These are phyloP conservation scores for Paramecium octaurelia DNA, from an alignment of 73 alveolate species.

Conservation along the genomic window DNA sequence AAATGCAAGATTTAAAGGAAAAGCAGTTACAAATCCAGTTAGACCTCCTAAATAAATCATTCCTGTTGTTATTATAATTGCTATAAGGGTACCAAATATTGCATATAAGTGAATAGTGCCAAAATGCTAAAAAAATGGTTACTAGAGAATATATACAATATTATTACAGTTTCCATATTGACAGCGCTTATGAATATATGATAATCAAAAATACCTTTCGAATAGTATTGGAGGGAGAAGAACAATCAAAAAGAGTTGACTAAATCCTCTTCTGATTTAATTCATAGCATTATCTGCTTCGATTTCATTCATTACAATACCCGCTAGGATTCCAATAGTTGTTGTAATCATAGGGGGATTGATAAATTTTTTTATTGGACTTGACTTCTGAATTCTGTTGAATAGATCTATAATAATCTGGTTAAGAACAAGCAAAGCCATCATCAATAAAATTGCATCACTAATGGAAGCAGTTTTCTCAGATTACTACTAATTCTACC, in stretches of 20 bases:
- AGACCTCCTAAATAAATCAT: conserved; percentile 52
- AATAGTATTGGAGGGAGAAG: conserved; percentile 73
- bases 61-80: conserved; percentile 63
- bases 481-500: background rate
- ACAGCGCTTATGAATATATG: conserved; percentile 64
- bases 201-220: conserved; percentile 50
- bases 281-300: background rate
- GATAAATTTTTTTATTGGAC: background rate
- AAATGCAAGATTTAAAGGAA: conserved; percentile 64
- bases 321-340: conserved; percentile 26
- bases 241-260: conserved; percentile 61
- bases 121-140: conserved; percentile 73
- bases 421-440: background rate
- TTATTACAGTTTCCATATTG: conserved; percentile 75
- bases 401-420: background rate
- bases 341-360: conserved; percentile 37
- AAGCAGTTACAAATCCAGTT: conserved; percentile 30
- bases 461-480: conserved; percentile 28
- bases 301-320: background rate
- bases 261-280: conserved; percentile 14
- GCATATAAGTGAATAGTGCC: conserved; percentile 79
- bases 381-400: background rate
- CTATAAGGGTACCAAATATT: conserved; percentile 78
- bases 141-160: background rate
- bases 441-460: conserved; percentile 21